Evolutionary conservation across 176 grass and related monocot species (phyloP).

Genomic region (Cenchrus fungigraminus): DNA sequence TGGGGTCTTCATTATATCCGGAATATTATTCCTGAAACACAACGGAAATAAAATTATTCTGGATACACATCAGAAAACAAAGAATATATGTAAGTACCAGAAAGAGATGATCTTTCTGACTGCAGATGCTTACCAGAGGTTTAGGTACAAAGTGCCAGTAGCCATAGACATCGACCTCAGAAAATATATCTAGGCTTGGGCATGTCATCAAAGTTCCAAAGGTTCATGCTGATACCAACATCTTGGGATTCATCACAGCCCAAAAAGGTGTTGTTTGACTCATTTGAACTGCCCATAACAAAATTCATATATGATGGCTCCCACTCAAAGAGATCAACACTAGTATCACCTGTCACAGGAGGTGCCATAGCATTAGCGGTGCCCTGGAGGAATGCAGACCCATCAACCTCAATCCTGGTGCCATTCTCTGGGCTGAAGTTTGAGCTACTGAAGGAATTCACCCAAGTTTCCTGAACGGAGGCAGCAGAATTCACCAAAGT

Average conservation of each 20-base stretch:
- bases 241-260: slow-evolving; percentile 40
- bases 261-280: slow-evolving; percentile 52
- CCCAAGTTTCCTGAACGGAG: no score
- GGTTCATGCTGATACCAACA: slow-evolving; percentile 50
- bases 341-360: slow-evolving; percentile 13
- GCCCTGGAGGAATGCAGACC: slow-evolving; percentile 39
- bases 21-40: slow-evolving; percentile 51
- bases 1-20: slow-evolving; percentile 33
- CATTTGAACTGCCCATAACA: slow-evolving; percentile 58
- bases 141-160: slow-evolving; percentile 19
- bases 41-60: background rate
- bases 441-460: slow-evolving; percentile 44
- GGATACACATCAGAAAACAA: no score
- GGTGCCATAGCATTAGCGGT: background rate
- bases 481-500: slow-evolving; percentile 35
- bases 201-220: slow-evolving; percentile 88
- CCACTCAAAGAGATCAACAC: slow-evolving; percentile 47
- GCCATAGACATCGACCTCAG: background rate
- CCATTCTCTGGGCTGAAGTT: slow-evolving; percentile 47
- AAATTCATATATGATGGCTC: slow-evolving; percentile 53
- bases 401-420: slow-evolving; percentile 34
- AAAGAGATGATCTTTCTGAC: background rate
- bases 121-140: slow-evolving; percentile 22
- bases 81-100: background rate
- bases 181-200: slow-evolving; percentile 34